Evolutionary conservation across 495 filamentous ascomycete genomes (phyloP).

Genomic region (Parachaetomium inaequale): DNA sequence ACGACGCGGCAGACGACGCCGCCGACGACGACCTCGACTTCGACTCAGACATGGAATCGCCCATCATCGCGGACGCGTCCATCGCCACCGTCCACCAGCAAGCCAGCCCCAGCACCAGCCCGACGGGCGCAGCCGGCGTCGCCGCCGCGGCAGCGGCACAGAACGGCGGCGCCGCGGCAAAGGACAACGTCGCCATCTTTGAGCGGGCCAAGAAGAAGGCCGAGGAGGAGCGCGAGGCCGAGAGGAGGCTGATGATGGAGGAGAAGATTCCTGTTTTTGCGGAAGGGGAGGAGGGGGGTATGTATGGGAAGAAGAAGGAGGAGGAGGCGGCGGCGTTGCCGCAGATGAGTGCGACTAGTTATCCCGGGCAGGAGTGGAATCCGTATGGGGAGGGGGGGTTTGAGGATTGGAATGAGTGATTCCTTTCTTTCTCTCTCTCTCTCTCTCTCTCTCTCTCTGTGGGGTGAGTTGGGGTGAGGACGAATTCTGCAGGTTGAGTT

Average conservation of each 20-base stretch:
- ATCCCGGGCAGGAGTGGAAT: conserved; percentile 81
- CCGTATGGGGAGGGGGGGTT: conserved; percentile 46
- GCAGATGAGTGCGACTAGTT: conserved; percentile 72
- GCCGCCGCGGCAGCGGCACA: not conserved
- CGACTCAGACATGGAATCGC: conserved; percentile 19
- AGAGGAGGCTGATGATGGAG: conserved; percentile 38
- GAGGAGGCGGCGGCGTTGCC: conserved; percentile 51
- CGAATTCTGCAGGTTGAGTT: no score
- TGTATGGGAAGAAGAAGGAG: conserved; percentile 30
- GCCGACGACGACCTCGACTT: not conserved
- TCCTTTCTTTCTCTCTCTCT: not conserved
- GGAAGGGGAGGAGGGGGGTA: conserved; percentile 20
- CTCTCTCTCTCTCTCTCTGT: not conserved
- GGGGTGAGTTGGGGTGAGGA: no score
- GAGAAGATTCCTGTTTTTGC: conserved; percentile 50
- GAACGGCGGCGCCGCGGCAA: conserved; percentile 20
- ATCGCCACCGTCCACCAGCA: conserved; percentile 19
- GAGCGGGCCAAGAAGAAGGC: conserved; percentile 34
- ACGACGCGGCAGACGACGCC: not conserved
- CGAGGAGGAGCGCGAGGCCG: conserved; percentile 19
- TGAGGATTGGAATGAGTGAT: conserved; percentile 23
- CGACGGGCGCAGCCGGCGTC: not conserved
- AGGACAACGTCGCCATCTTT: conserved; percentile 33
- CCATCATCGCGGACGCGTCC: conserved; percentile 17
- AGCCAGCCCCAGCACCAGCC: conserved; percentile 12